Evolutionary conservation across 192 early-diverging fungal species (phyloP).

Genomic region (Entrophospora sp.): DNA sequence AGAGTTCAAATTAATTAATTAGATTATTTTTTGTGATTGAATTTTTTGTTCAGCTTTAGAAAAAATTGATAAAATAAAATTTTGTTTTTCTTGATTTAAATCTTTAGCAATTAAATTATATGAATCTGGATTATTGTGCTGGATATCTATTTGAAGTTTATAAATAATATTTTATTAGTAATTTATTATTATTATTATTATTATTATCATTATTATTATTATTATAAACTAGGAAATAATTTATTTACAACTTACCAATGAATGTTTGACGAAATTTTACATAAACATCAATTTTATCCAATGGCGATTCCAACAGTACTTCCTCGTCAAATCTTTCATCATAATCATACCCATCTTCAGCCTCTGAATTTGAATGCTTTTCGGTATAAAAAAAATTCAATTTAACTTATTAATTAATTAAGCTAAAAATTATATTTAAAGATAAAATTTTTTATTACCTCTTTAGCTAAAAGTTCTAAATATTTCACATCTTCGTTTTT

Average conservation of each 20-base stretch:
- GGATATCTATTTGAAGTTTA: too few relatives aligned
- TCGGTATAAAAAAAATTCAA: constrained; percentile 17
- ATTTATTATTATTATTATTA: background rate
- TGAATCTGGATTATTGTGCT: constrained; percentile 45
- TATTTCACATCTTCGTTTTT: constrained; percentile 33
- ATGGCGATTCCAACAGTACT: constrained; percentile 67
- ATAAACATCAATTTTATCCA: constrained; percentile 71
- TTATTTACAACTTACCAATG: constrained; percentile 34
- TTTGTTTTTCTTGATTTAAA: constrained; percentile 39
- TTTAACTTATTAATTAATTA: background rate
- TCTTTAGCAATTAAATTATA: constrained; percentile 50
- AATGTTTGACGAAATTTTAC: constrained; percentile 61
- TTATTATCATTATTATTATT: background rate
- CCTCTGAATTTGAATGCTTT: constrained; percentile 15
- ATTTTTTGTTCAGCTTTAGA: constrained; percentile 28
- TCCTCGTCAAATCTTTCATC: constrained; percentile 67
- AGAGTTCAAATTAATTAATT: too few relatives aligned
- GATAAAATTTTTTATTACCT: constrained; percentile 19
- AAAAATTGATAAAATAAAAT: constrained; percentile 39
- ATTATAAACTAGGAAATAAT: background rate
- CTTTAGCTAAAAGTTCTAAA: constrained; percentile 34
- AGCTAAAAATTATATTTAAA: background rate
- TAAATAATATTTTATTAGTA: background rate
- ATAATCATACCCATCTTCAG: constrained; percentile 57
- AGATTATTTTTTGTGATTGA: too few relatives aligned